These are phyloP conservation scores for Entonaema liquescens DNA, from an alignment of 495 filamentous ascomycete species.

Conservation along the genomic window DNA sequence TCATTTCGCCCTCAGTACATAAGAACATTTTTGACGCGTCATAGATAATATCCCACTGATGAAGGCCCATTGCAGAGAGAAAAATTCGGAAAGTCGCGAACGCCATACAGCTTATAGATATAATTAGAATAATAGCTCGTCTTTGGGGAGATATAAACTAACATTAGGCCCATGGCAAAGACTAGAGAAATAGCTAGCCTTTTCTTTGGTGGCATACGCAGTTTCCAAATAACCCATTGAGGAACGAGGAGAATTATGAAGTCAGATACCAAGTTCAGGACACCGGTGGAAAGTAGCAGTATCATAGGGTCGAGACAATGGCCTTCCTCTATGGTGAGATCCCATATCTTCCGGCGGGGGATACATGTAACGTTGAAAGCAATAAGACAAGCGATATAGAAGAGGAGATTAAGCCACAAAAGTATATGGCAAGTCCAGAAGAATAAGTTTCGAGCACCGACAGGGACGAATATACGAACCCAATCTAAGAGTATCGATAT, in stretches of 20 bases:
- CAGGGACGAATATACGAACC: not conserved
- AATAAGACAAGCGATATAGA: not conserved
- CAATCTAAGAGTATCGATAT: not conserved
- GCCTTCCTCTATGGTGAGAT: not conserved
- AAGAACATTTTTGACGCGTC: not conserved
- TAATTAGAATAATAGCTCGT: too few relatives aligned
- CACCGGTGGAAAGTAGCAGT: not conserved
- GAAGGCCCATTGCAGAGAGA: too few relatives aligned
- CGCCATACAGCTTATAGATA: too few relatives aligned
- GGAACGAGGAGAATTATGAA: not conserved
- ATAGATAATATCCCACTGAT: too few relatives aligned
- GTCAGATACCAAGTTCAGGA: not conserved
- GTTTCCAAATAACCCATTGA: slow-evolving; percentile 2
- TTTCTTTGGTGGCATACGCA: not conserved
- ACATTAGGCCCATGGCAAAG: not conserved
- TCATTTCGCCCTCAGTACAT: not conserved
- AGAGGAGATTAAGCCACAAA: not conserved
- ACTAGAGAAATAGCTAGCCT: not conserved
- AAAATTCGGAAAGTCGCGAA: too few relatives aligned
- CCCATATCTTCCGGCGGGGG: too few relatives aligned
- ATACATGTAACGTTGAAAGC: not conserved
- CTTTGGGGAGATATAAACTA: not conserved
- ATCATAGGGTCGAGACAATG: not conserved
- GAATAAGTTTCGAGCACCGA: not conserved
- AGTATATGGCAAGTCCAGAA: slow-evolving; percentile 7